Conservation (phyloP, 106 monocot species). For the Iris macrosiphon region DNA sequence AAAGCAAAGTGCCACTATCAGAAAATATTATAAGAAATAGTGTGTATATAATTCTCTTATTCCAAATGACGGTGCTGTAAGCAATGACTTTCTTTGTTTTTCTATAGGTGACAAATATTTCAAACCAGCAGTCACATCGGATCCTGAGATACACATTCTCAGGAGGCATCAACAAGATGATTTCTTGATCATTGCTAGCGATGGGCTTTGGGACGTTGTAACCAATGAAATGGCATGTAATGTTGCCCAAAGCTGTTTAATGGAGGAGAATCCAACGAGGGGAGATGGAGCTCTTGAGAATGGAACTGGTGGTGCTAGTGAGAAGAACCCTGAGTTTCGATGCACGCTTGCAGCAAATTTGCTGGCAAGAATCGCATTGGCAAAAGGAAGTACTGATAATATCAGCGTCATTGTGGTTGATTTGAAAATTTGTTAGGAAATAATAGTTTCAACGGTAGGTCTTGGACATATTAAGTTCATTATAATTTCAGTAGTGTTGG, state of each 20-base stretch:
- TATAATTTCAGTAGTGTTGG: too few relatives aligned
- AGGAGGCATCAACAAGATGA: conserved; percentile 46
- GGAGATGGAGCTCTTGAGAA: not conserved
- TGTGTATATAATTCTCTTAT: too few relatives aligned
- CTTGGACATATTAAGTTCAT: too few relatives aligned
- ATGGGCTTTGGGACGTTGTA: conserved; percentile 74
- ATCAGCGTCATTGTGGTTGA: conserved; percentile 65
- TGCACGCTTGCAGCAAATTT: conserved; percentile 45
- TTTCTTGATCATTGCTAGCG: conserved; percentile 68
- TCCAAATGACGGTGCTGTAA: too few relatives aligned
- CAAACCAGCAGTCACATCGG: conserved; percentile 68
- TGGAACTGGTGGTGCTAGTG: not conserved
- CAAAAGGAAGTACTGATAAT: conserved; percentile 49
- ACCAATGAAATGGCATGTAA: conserved; percentile 64
- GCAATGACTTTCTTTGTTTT: too few relatives aligned
- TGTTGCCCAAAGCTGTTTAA: conserved; percentile 47
- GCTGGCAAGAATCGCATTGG: conserved; percentile 55
- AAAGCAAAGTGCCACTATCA: too few relatives aligned
- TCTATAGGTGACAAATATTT: conserved; percentile 65
- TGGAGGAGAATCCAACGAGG: conserved; percentile 18
- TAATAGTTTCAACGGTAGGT: too few relatives aligned
- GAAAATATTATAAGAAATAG: too few relatives aligned
- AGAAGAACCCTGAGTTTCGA: conserved; percentile 13
- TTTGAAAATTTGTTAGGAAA: conserved; percentile 35
- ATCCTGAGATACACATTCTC: conserved; percentile 46